Conservation (phyloP, 2,329 filamentous ascomycete species). For the Penicillium sp. region DNA sequence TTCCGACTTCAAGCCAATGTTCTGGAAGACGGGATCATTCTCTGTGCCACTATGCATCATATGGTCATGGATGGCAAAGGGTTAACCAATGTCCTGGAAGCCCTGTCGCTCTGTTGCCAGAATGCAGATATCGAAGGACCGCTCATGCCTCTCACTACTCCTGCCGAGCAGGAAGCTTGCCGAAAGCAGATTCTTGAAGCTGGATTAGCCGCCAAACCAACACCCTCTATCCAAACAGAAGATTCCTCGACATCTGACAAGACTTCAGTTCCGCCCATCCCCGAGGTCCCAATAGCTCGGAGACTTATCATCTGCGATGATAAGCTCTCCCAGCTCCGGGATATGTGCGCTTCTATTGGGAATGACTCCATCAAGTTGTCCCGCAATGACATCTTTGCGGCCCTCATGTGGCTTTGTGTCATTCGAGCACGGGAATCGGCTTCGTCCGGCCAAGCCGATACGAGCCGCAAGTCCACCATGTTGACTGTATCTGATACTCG, state of each 20-base stretch:
- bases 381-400: background rate
- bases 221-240: background rate
- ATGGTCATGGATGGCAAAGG: background rate
- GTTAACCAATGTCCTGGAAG: background rate
- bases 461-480: background rate
- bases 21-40: background rate
- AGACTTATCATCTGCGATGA: background rate
- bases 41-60: background rate
- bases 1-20: background rate
- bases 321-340: background rate
- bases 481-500: background rate
- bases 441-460: background rate
- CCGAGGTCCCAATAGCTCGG: background rate
- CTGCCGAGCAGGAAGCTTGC: background rate
- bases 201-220: background rate
- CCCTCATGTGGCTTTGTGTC: background rate
- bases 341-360: background rate
- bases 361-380: background rate
- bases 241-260: background rate
- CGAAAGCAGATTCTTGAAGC: background rate
- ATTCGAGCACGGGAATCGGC: background rate
- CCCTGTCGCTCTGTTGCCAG: background rate
- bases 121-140: background rate
- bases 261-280: background rate
- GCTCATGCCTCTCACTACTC: background rate